Evolutionary conservation across 176 grass and related monocot genomes (phyloP).

Genomic region (Triticum urartu): DNA sequence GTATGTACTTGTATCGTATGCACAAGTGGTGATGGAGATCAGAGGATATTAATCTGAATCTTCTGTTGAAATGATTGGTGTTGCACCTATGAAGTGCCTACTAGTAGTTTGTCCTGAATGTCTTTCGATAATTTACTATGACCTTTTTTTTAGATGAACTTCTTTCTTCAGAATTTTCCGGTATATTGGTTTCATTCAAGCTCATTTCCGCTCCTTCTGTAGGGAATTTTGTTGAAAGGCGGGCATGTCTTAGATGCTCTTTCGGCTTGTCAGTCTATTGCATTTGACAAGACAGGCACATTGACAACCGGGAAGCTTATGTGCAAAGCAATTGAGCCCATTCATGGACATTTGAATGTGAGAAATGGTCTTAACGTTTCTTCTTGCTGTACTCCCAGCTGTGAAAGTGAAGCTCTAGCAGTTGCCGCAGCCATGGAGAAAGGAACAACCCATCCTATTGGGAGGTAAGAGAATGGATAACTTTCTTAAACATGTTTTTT

Average conservation of each 20-base stretch:
- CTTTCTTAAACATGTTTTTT: neutral
- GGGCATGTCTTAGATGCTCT: conserved; percentile 97
- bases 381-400: conserved; percentile 82
- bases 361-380: conserved; percentile 32
- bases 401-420: conserved; percentile 95
- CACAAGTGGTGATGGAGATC: neutral
- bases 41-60: neutral
- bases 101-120: no score
- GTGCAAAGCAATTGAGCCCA: conserved; percentile 94
- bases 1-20: neutral
- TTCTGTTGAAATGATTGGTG: neutral
- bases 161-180: no score
- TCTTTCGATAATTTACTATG: neutral
- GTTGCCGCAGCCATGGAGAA: conserved; percentile 96
- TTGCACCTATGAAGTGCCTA: no score
- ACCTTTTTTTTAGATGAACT: neutral
- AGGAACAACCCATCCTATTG: conserved; percentile 97
- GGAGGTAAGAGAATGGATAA: conserved; percentile 55
- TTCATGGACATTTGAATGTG: conserved; percentile 73
- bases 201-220: conserved; percentile 14
- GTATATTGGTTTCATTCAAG: no score
- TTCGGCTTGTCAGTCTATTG: conserved; percentile 84
- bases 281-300: conserved; percentile 98
- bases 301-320: conserved; percentile 95
- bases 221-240: conserved; percentile 98